Base-by-base conservation (phyloP, 257 asterid genomes). In the Avicennia marina region DNA sequence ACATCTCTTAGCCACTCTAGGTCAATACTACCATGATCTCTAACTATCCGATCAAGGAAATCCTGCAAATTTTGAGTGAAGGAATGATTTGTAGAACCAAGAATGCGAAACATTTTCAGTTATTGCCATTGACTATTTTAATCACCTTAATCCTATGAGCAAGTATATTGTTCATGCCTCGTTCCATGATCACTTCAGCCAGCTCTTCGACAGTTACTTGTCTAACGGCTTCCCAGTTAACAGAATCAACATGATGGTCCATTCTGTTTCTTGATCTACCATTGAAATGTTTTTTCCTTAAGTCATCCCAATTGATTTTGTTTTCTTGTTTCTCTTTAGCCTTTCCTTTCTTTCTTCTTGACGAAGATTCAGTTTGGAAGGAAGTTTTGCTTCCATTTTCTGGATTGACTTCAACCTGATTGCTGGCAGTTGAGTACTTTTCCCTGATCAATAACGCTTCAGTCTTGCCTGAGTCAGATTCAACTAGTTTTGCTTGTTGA, bases 1-100 rank as follows among this genome's bases (percentile, higher is more conserved):
- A 73, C 82, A 43, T 73, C 66, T 73, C 86, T 66, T 56, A 89
- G 66, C 94, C 95, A 89, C 66, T 83, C 96, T 4, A 89, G 75
- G 63, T 85, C 87, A 27, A 76, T 11, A 40, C 67, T 56, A 12
- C 81, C 85, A 31, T 78, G 87, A 66, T 83, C 77, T 48, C 57
- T 64, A 5, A 72, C 55, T 24, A 74, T 16, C 2, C 75, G 80
- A n/a, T 79, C 45, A 24, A 89, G 79, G 44, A 81, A 75, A 7
- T 33, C 42, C 89, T 89, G 75, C 55, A 72, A 42, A 54, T 48
- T 16, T 7, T 6, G 18, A 40, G 17, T 3, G 6, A n/a, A 33
- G 11, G 13, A 11, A 59, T 7, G 9, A 20, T 2, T 26, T 58
- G 20, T 3, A 5, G 8, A 19, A 46, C 3, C 15, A 10, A 62